Conservation (phyloP, 2,329 filamentous ascomycete species). For the Periconia sp. region DNA sequence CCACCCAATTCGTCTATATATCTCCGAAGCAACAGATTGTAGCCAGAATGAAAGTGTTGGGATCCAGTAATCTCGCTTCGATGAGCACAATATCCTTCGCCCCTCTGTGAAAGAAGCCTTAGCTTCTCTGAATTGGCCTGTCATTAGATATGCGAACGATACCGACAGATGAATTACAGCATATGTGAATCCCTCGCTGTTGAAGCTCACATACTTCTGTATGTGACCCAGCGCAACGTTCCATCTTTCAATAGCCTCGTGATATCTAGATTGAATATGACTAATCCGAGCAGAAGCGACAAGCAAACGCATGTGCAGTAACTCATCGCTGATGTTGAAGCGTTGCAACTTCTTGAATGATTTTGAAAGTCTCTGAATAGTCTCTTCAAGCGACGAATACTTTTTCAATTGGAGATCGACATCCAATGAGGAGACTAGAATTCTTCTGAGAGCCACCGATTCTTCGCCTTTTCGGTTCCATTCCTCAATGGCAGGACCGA, state of each 20-base stretch:
- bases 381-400: background rate
- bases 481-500: background rate
- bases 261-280: background rate
- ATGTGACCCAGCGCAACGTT: background rate
- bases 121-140: background rate
- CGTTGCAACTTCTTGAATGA: background rate
- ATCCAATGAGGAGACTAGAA: background rate
- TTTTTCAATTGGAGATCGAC: background rate
- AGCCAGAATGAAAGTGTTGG: background rate
- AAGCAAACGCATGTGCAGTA: background rate
- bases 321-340: background rate
- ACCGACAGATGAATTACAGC: background rate
- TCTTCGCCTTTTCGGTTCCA: background rate
- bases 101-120: background rate
- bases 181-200: conserved; percentile 1
- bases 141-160: background rate
- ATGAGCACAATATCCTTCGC: background rate
- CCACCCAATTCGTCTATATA: background rate
- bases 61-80: background rate
- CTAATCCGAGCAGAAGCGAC: background rate
- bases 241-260: background rate
- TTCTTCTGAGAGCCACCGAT: background rate
- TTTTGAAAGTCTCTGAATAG: background rate
- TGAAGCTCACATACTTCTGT: background rate
- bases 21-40: background rate